Evolutionary conservation across 192 early-diverging fungal genomes (phyloP), one percentile per base, ranked within the genome.

Genomic region (Coemansia sp.): DNA sequence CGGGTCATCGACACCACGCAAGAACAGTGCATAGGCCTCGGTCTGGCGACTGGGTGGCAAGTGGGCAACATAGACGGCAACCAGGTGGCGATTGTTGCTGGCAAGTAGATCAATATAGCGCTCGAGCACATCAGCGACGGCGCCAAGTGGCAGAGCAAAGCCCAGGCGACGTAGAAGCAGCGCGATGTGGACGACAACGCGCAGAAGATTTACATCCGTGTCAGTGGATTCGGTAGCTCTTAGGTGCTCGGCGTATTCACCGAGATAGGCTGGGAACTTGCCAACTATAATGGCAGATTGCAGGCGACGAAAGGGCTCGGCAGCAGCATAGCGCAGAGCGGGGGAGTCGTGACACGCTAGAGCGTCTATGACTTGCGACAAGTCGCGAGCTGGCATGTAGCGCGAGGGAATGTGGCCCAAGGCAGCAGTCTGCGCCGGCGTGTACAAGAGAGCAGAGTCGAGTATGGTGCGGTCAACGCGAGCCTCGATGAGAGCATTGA

Each of bases 181-280:
- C 5, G 89, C 81, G 8, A 87, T 75, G 59, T 94, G 91, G 0
- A 86, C 83, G 41, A 91, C 69, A 59, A 95, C 85, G 14, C 91
- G 88, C 41, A 94, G 67, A 45, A 91, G 68, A 36, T 87, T 28
- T 72, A 16, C 9, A 21, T 73, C 67, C 2, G 18, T 38, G 0
- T 62, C 68, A 18, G 1, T 35, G 23, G 68, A 55, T 11, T 39
- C 52, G 12, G 39, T 47, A 18, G 42, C 11, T 5, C 57, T 34
- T 36, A 75, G 45, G 14, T 23, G 59, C 34, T 42, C 36, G 13
- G 73, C 66, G 21, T 62, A 82, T 2, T 61, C 66, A 0, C 5
- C 4, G 28, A 77, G n/a, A 26, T 77, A 82, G 33, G 52, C 64
- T 23, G 61, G 34, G 50, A 82, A 70, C 11, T 8, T 10, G 59